A percentile compares a stretch with the other conserved stretches of the same genome.
phyloP scores from a whole-genome alignment of 495 filamentous ascomycete genomes.

The Penicillium angulare region DNA sequence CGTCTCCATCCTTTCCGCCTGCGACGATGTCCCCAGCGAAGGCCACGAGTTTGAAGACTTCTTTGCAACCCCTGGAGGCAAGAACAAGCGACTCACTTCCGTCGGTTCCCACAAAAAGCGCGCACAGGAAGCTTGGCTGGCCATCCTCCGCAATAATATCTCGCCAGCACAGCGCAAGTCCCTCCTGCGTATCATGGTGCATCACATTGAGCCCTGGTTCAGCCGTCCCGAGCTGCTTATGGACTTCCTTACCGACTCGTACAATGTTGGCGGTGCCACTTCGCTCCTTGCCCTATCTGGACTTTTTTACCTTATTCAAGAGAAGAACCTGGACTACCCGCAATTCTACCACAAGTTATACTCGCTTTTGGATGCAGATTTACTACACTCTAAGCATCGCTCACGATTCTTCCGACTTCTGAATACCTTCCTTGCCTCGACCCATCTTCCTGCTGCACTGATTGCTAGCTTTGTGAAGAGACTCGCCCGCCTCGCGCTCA shows the following conservation, averaged over 20 bases:
- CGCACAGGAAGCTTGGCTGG: constrained; percentile 82
- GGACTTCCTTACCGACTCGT: constrained; percentile 95
- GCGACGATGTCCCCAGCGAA: constrained; percentile 60
- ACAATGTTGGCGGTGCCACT: constrained; percentile 77
- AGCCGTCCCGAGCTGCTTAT: constrained; percentile 81
- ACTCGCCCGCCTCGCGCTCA: constrained; percentile 74
- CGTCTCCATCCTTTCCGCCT: constrained; percentile 62
- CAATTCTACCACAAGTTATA: constrained; percentile 93
- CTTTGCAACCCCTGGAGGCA: constrained; percentile 65
- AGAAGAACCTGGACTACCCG: constrained; percentile 94
- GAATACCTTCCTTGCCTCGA: constrained; percentile 87
- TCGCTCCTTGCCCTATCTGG: constrained; percentile 88
- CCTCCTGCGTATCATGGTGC: constrained; percentile 69
- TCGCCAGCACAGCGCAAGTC: constrained; percentile 74
- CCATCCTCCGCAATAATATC: constrained; percentile 62
- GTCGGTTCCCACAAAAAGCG: constrained; percentile 46
- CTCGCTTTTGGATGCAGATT: constrained; percentile 76
- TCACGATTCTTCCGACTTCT: constrained; percentile 90
- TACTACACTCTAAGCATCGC: constrained; percentile 91
- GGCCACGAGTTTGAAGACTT: constrained; percentile 66
- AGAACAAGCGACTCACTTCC: constrained; percentile 48
- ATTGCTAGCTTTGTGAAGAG: constrained; percentile 96
- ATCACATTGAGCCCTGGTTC: constrained; percentile 84
- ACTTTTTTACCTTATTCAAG: constrained; percentile 90
- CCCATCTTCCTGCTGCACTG: constrained; percentile 85